phyloP scores from a whole-genome alignment of 176 grass and related monocot genomes.

The Musa beccarii region DNA sequence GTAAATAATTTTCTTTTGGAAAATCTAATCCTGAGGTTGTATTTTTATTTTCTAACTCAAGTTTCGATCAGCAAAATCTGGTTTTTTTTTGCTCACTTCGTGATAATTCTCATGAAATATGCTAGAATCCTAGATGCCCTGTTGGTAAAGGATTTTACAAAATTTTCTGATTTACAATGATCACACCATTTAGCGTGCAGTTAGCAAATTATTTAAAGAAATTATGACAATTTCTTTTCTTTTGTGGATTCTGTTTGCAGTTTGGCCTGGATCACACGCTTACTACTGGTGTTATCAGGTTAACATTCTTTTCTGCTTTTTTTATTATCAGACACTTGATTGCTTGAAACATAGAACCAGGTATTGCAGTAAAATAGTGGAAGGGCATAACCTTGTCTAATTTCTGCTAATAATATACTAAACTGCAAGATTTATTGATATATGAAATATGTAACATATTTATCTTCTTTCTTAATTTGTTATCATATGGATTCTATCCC shows the following conservation, averaged over 20 bases:
- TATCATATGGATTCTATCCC: not conserved
- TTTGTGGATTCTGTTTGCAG: conserved; percentile 36
- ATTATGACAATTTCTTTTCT: not conserved
- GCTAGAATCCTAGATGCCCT: no score
- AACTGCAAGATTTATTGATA: not conserved
- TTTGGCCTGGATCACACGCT: conserved; percentile 99
- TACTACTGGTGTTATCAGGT: conserved; percentile 99
- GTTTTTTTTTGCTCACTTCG: not conserved
- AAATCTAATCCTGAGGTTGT: not conserved
- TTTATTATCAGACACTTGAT: not conserved
- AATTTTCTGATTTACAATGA: not conserved
- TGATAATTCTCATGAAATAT: not conserved
- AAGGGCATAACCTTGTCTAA: conserved; percentile 9
- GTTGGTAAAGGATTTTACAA: no score
- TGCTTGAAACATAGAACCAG: not conserved
- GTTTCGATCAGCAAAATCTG: not conserved
- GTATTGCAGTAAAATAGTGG: not conserved
- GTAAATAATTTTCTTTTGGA: not conserved
- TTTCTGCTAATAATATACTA: not conserved
- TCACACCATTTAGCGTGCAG: not conserved
- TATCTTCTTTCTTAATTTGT: not conserved
- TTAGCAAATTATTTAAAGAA: not conserved
- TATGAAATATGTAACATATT: not conserved
- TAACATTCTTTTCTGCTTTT: conserved; percentile 17
- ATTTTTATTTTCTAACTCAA: not conserved